These are phyloP conservation scores for Botryotinia narcissicola DNA, from an alignment of 2,329 filamentous ascomycete genomes.

Conservation along the genomic window DNA sequence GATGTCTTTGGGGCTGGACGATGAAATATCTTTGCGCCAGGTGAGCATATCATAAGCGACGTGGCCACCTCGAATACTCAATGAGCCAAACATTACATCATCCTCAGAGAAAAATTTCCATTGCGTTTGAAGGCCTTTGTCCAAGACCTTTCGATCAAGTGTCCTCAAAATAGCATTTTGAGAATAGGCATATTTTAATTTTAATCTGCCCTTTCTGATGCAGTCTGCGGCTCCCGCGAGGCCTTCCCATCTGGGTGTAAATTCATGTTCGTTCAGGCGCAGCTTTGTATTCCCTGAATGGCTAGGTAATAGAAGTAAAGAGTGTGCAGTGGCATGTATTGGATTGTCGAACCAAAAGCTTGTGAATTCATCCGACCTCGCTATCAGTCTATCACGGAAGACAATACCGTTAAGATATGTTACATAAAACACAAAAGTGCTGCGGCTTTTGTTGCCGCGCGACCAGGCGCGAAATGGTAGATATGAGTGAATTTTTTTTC, in stretches of 20 bases:
- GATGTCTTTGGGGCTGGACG: not conserved
- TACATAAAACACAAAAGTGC: not conserved
- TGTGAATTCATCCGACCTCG: not conserved
- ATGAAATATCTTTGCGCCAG: not conserved
- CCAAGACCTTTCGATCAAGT: not conserved
- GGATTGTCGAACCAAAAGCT: not conserved
- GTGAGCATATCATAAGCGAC: not conserved
- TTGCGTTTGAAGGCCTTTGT: not conserved
- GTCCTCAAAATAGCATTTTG: not conserved
- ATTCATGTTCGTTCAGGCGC: not conserved
- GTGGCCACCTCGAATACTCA: not conserved
- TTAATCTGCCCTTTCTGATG: not conserved
- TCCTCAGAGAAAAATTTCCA: not conserved
- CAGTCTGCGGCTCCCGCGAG: not conserved
- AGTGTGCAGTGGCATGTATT: not conserved
- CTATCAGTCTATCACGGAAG: rapidly evolving
- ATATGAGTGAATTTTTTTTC: not conserved
- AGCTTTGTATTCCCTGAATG: not conserved
- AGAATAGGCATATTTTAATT: not conserved
- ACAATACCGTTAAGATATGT: not conserved
- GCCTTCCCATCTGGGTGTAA: too few species aligned
- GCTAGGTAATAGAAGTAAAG: not conserved
- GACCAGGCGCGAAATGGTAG: not conserved
- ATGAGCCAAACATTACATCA: not conserved
- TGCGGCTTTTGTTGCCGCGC: not conserved